Base-by-base conservation (phyloP, 495 filamentous ascomycete species). In the Pseudevernia furfuracea region DNA sequence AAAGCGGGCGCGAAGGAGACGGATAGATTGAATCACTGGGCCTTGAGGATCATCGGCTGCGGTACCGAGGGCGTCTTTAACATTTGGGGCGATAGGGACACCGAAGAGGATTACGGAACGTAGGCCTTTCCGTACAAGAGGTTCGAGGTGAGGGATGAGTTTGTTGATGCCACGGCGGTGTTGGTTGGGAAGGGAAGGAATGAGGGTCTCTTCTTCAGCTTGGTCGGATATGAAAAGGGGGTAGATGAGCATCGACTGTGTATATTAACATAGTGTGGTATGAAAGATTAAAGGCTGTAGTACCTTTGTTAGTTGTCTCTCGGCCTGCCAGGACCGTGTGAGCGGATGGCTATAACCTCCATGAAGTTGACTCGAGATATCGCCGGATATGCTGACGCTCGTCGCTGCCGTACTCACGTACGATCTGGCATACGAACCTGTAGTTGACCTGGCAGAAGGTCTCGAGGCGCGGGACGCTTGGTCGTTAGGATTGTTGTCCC, bases 281-380 rank as follows among this genome's bases (percentile, higher is more conserved):
- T 21, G 28, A 34, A 53, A 59, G 39, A 6, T 32, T 21, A 15
- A 38, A 34, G 34, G 34, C 34, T 46, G n/a, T 30, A 37, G 59
- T 65, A 92, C 92, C 85, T 98, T 98, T 25, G 95, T 97, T 71
- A 98, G 83, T 81, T 97, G 92, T 58, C 92, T 83, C 77, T 98
- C 95, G 14, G 94, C 90, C 72, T 98, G 94, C 94, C 94, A 98
- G 71, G 89, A 82, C 65, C 94, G 81, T 56, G 90, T 87, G 56
- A 98, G 83, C 34, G 94, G 92, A 72, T 98, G 94, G 69, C 85
- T 88, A 74, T 97, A 98, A 60, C 94, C 94, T 64, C 91, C 88
- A 75, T 98, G 94, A 36, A 98, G 82, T 72, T 97, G 94, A 71
- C 91, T 96, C 15, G 90, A 89, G 67, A 98, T 95, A 68, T 96